Base-by-base conservation (phyloP, 2,329 filamentous ascomycete species). In the Fusarium burgessii region DNA sequence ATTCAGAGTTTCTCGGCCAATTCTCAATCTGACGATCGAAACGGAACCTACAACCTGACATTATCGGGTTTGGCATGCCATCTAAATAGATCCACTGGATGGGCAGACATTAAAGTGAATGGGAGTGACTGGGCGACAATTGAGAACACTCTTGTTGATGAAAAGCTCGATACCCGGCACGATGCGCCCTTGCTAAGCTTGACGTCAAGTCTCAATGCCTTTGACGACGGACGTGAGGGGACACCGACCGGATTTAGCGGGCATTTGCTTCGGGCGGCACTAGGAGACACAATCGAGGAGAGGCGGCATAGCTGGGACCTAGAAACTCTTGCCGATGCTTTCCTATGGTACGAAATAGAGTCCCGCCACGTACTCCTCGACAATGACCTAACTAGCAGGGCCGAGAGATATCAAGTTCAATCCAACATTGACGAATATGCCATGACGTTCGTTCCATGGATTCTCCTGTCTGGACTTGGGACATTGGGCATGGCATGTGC, bases 371-470 rank as follows among this genome's bases (percentile, higher is more conserved):
- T 41, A 5, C 36, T 59, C 8, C 17, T 45, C 2, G 40, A 68
- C 33, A 41, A 18, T 4, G 40, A 23, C 12, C 40, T 38, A 25
- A 3, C n/a, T 3, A 17, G 13, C 6, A 55, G n/a, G 8, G 29
- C 45, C 6, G 52, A 47, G 27, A 40, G 40, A 49, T 68, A 58
- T 25, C 33, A 63, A 11, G 40, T 64, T 13, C 40, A 64, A 6
- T 50, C 46, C 11, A 41, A 57, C 11, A 64, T 51, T 13, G 51
- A 50, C 13, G 14, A 43, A 38, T 71, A 72, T 13, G 36, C 64
- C 27, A 72, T 72, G 55, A 72, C 68, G 4, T 72, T 65, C n/a
- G 54, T 66, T 32, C 68, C 68, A 12, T 71, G 63, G 68, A 68
- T 71, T 13, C 58, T 71, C 6, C 43, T 71, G 25, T 40, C 46